Percentiles rank a stretch among this genome's conserved stretches.
Conservation (phyloP, 1,284 basidiomycete genomes). For the Acaromyces ingoldii region DNA sequence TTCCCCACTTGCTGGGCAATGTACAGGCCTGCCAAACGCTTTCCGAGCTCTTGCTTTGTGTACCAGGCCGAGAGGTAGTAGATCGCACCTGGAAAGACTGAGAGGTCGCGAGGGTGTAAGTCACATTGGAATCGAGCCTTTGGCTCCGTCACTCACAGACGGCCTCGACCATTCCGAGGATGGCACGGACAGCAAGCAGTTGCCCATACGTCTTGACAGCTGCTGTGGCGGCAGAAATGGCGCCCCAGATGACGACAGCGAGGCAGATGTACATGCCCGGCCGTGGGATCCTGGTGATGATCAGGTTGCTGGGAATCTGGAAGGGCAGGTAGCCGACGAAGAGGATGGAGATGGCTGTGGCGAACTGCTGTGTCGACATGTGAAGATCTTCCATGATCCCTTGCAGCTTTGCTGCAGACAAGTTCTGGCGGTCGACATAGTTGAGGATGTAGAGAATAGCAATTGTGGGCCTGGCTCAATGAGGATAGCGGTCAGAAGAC, state of each 20-base stretch:
- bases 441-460: slow-evolving; percentile 16
- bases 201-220: slow-evolving; percentile 41
- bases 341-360: slow-evolving; percentile 65
- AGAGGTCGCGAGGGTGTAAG: neutral
- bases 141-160: slow-evolving; percentile 5
- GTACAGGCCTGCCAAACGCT: slow-evolving; percentile 49
- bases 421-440: slow-evolving; percentile 12
- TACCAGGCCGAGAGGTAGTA: slow-evolving; percentile 51
- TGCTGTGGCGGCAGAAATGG: slow-evolving; percentile 34
- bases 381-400: slow-evolving; percentile 37
- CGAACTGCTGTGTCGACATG: slow-evolving; percentile 28
- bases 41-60: slow-evolving; percentile 49
- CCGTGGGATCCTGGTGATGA: slow-evolving; percentile 43
- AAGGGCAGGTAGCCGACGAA: slow-evolving; percentile 74
- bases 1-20: slow-evolving; percentile 35
- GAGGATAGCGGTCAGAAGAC: neutral
- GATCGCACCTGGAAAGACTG: slow-evolving; percentile 42
- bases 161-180: slow-evolving; percentile 47
- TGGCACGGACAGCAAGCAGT: slow-evolving; percentile 43
- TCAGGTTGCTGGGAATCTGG: slow-evolving; percentile 63
- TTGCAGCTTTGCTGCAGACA: slow-evolving; percentile 27
- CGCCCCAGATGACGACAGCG: slow-evolving; percentile 33
- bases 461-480: slow-evolving; percentile 14
- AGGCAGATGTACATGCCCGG: slow-evolving; percentile 42
- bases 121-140: too few relatives aligned